phyloP scores from a whole-genome alignment of 192 early-diverging fungal genomes.

The Entomortierella lignicola region DNA sequence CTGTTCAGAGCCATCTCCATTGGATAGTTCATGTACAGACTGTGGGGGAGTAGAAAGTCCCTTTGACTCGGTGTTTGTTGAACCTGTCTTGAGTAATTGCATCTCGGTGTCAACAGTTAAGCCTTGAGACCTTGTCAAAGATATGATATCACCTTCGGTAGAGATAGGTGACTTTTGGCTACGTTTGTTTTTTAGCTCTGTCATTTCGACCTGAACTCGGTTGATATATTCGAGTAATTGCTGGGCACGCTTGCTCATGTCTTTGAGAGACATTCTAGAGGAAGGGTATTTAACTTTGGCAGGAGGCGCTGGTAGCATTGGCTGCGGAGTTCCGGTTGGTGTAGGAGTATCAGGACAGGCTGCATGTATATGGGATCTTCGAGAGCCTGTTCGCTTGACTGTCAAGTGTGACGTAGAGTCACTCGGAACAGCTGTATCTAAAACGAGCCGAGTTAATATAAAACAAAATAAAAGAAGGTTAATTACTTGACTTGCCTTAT shows the following conservation, averaged over 20 bases:
- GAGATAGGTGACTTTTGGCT: neutral
- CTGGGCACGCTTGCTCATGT: slow-evolving; percentile 76
- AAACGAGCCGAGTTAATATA: neutral
- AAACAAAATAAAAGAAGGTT: too few relatives aligned
- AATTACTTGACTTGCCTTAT: too few relatives aligned
- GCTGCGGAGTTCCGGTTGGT: slow-evolving; percentile 34
- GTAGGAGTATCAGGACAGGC: slow-evolving; percentile 1
- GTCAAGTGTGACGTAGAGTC: neutral
- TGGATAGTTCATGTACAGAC: slow-evolving; percentile 23
- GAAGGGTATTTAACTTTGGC: slow-evolving; percentile 66
- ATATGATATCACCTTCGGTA: neutral
- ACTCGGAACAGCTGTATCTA: neutral
- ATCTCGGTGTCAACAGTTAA: slow-evolving; percentile 3
- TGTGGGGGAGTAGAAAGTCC: slow-evolving; percentile 31
- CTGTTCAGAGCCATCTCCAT: slow-evolving; percentile 14
- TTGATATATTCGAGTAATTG: slow-evolving; percentile 71
- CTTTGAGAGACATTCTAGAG: slow-evolving; percentile 62
- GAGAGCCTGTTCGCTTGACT: slow-evolving; percentile 5
- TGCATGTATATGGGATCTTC: neutral
- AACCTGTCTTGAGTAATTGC: neutral
- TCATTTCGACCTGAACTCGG: slow-evolving; percentile 59
- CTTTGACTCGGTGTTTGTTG: neutral
- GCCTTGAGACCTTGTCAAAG: neutral
- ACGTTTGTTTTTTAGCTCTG: slow-evolving; percentile 13
- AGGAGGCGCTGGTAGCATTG: slow-evolving; percentile 47